Base-by-base conservation (phyloP, 345 rosid genomes). In the Ricinus communis region DNA sequence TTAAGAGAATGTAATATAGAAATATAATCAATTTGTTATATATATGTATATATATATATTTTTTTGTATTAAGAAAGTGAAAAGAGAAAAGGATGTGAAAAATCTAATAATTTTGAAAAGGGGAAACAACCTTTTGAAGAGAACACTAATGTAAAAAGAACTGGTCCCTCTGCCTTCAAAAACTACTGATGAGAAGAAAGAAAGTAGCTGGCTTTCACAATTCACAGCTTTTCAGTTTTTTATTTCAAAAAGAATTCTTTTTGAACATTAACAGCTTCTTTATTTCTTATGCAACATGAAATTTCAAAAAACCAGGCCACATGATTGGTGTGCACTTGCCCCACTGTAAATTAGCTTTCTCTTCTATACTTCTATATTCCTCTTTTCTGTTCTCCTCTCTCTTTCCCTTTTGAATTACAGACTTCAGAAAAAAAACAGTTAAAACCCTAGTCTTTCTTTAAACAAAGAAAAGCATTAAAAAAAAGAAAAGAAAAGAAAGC, bases 241-340 rank as follows among this genome's bases (percentile, higher is more conserved):
- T n/a, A n/a, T n/a, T n/a, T n/a, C n/a, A n/a, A n/a, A n/a, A n/a
- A n/a, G n/a, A n/a, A n/a, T n/a, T n/a, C n/a, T n/a, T n/a, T n/a
- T n/a, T n/a, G n/a, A n/a, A n/a, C n/a, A n/a, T n/a, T n/a, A n/a
- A n/a, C n/a, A n/a, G n/a, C n/a, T n/a, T n/a, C n/a, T 1, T 53
- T 47, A 1, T 27, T 50, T 30, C 1, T 51, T 46, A 25, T 31
- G 15, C 1, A 28, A 14, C 1, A 0, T 27, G 11, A 6, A 5
- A 15, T 28, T 15, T 19, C 28, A 21, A 41, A 33, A 4, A 3
- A 12, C 46, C 1, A 15, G 54, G 62, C 66, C 80, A 74, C 85
- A 76, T 79, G 85, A 66, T 69, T 81, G 75, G 55, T 49, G 73
- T 61, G 75, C 62, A 45, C 30, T 63, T 68, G 65, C 72, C 72